Conservation (phyloP, 129 eudicot species). For the Tanacetum coccineum region DNA sequence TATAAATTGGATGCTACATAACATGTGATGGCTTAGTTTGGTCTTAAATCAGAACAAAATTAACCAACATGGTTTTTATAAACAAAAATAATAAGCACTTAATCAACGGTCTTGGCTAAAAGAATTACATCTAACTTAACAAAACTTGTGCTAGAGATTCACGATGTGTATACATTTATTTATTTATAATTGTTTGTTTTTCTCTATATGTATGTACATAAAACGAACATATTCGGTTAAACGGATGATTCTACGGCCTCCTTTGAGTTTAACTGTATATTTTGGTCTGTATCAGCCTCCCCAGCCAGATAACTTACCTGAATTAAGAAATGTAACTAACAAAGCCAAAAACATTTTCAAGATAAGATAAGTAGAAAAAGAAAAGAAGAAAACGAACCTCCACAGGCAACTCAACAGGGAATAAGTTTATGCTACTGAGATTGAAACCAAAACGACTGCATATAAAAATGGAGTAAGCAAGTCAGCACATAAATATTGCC, state of each 20-base stretch:
- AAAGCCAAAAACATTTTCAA: background rate
- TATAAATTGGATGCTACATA: background rate
- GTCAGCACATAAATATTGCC: background rate
- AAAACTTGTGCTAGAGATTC: slow-evolving; percentile 32
- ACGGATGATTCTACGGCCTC: slow-evolving; percentile 30
- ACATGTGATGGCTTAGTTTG: background rate
- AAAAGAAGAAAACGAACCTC: slow-evolving; percentile 41
- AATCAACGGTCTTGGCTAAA: slow-evolving; percentile 13
- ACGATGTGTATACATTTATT: background rate
- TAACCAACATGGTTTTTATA: slow-evolving; percentile 1
- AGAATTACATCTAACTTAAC: slow-evolving; percentile 21
- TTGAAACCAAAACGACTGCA: slow-evolving; percentile 69
- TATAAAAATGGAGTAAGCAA: slow-evolving; percentile 10
- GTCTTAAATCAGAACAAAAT: background rate
- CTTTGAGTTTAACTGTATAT: slow-evolving; percentile 28
- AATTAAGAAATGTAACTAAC: slow-evolving; percentile 10
- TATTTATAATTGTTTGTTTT: slow-evolving; percentile 13
- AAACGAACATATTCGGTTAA: slow-evolving; percentile 7
- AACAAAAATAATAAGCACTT: slow-evolving; percentile 19
- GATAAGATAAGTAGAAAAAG: background rate
- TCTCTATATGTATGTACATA: slow-evolving; percentile 35
- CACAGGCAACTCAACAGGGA: slow-evolving; percentile 55
- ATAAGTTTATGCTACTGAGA: slow-evolving; percentile 70
- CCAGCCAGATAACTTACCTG: slow-evolving; percentile 51
- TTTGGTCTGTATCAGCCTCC: slow-evolving; percentile 38